Evolutionary conservation across 1,139 yeast species (phyloP), one percentile per base, ranked within the genome.

Genomic region (Suhomyces taliae): DNA sequence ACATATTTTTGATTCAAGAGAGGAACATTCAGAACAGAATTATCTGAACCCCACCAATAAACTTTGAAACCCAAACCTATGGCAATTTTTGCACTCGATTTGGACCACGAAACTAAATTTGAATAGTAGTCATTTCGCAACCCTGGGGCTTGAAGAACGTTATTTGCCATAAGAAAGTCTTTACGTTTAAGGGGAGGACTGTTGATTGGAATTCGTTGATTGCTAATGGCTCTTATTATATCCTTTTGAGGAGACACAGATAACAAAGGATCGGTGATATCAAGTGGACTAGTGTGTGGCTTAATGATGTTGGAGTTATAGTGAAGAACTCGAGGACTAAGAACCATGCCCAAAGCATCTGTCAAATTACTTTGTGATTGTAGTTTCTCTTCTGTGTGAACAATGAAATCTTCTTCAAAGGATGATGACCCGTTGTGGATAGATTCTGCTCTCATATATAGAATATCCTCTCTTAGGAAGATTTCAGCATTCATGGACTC

Each of bases 81-180:
- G 0, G 86, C 87, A 0, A 90, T 70, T 32, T 72, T 72, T 27
- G 76, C 76, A 1, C 81, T 66, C 27, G 60, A 60, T 3, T 64
- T 62, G 0, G 91, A 83, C 96, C 96, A 90, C 9, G 91, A 79
- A 0, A 90, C 79, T 42, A 87, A 69, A 58, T 88, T 87, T 1
- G 90, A 78, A 64, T 90, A 90, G 61, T 84, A 90, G 62, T 90
- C 97, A 59, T 89, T 86, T 49, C 87, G 71, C 44, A 90, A 66
- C 0, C 83, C 83, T 0, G 91, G 93, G 0, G 95, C 95, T 59
- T 85, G 90, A 24, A 89, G 64, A 0, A 82, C 80, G 27, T 48
- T 52, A 9, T 40, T 37, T 6, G 56, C 53, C 32, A 38, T 40
- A n/a, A 56, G 43, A 14, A 36, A 11, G 27, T 37, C 40, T 9